Evolutionary conservation across 148 eudicot species (phyloP).

Genomic region (Rhododendron ferrugineum): DNA sequence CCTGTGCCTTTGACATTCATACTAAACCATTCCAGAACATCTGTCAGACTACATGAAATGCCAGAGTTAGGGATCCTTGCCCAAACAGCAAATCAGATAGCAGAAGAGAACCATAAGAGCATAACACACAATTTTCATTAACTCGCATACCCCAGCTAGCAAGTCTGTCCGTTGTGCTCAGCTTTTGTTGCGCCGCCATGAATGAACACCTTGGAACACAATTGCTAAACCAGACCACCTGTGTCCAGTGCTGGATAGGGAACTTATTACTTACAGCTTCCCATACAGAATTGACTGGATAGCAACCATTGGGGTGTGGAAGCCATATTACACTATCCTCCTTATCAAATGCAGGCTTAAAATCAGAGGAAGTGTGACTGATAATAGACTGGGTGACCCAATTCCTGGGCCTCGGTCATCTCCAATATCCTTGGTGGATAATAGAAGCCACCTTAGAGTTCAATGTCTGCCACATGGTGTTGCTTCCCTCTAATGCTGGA

Average conservation of each 20-base stretch:
- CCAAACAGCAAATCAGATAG: neutral
- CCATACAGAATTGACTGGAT: neutral
- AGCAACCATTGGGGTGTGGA: neutral
- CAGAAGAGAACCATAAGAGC: neutral
- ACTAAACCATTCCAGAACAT: neutral
- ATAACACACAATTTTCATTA: no score
- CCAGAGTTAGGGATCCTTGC: neutral
- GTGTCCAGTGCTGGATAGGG: neutral
- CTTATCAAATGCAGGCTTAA: neutral
- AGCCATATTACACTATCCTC: neutral
- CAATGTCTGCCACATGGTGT: neutral
- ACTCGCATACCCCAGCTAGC: no score
- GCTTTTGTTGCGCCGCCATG: neutral
- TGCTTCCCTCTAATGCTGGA: neutral
- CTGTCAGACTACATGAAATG: neutral
- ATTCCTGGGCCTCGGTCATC: neutral
- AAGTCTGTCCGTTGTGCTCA: no score
- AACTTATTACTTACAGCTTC: neutral
- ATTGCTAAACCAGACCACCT: neutral
- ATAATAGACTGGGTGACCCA: neutral
- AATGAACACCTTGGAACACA: neutral
- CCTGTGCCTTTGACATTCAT: neutral
- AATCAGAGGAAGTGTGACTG: neutral
- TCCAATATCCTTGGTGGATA: neutral
- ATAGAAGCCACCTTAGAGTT: neutral